phyloP scores from a whole-genome alignment of 169 alveolate species.

The Miamiensis avidus region DNA sequence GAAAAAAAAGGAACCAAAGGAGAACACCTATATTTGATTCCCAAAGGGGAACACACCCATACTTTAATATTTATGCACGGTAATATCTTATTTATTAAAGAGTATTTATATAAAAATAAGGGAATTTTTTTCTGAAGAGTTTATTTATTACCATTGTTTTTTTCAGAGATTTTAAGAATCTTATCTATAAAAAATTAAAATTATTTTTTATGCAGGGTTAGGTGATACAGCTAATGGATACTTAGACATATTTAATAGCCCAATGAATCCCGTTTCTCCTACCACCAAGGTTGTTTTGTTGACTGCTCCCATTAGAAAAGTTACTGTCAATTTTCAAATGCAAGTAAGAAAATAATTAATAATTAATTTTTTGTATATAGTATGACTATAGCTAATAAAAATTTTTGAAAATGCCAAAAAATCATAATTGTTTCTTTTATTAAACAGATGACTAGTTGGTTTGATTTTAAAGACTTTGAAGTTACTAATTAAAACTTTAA shows the following conservation, averaged over 20 bases:
- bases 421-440: too few relatives aligned
- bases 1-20: slow-evolving; percentile 4
- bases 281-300: slow-evolving; percentile 54
- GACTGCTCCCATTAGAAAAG: slow-evolving; percentile 66
- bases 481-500: slow-evolving; percentile 19
- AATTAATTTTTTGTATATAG: too few relatives aligned
- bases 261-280: slow-evolving; percentile 37
- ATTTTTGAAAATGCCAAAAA: too few relatives aligned
- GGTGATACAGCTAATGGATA: slow-evolving; percentile 72
- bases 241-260: slow-evolving; percentile 45
- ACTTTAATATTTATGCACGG: slow-evolving; percentile 27
- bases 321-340: slow-evolving; percentile 45
- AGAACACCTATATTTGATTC: slow-evolving; percentile 1
- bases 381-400: too few relatives aligned
- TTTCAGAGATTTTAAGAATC: too few relatives aligned
- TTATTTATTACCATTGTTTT: too few relatives aligned
- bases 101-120: too few relatives aligned
- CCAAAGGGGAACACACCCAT: slow-evolving; percentile 12
- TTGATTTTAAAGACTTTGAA: slow-evolving; percentile 43
- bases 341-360: too few relatives aligned
- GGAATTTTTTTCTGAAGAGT: too few relatives aligned
- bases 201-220: too few relatives aligned
- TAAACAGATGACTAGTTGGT: slow-evolving; percentile 58
- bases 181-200: too few relatives aligned
- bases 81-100: background rate